Conservation (phyloP, 164 flowering plant genomes). For the Stephania yunnanensis region DNA sequence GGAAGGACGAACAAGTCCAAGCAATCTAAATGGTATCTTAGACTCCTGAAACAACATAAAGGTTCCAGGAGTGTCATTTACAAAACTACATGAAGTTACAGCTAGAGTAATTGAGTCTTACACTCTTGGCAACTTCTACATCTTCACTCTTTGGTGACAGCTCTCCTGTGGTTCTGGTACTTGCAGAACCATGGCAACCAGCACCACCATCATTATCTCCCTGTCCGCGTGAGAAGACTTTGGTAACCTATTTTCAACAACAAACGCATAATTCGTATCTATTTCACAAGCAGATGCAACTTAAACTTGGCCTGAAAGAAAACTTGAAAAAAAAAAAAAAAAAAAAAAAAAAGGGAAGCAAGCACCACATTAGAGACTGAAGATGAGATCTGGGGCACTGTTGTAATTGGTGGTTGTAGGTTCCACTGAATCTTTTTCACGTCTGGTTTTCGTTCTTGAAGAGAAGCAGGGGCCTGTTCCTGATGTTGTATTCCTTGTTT, state of each 20-base stretch:
- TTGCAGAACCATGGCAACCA: slow-evolving; percentile 11
- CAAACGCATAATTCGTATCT: not conserved
- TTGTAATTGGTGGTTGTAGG: slow-evolving; percentile 44
- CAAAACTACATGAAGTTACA: not conserved
- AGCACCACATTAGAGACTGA: slow-evolving; percentile 84
- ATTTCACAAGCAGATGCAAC: not conserved
- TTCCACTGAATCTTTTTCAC: slow-evolving; percentile 59
- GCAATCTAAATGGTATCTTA: slow-evolving; percentile 13
- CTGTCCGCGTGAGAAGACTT: slow-evolving; percentile 29
- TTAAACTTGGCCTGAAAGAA: not conserved
- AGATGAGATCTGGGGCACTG: slow-evolving; percentile 50
- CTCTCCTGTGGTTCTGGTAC: slow-evolving; percentile 18
- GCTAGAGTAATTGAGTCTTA: not conserved
- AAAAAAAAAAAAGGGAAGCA: slow-evolving; percentile 14
- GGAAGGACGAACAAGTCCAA: slow-evolving; percentile 30
- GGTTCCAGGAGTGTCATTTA: not conserved
- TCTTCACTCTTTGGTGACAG: slow-evolving; percentile 16
- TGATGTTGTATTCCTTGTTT: slow-evolving; percentile 24
- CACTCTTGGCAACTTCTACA: slow-evolving; percentile 3
- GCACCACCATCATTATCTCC: slow-evolving; percentile 26
- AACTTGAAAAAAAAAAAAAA: slow-evolving; percentile 5
- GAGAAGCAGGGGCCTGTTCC: slow-evolving; percentile 24
- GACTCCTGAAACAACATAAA: slow-evolving; percentile 13
- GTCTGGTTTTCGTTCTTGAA: slow-evolving; percentile 26
- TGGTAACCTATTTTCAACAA: slow-evolving; percentile 47